Evolutionary conservation across 163 green algal genomes (phyloP), one percentile per base, ranked within the genome.

Genomic region (Chlamydomonas reinhardtii): DNA sequence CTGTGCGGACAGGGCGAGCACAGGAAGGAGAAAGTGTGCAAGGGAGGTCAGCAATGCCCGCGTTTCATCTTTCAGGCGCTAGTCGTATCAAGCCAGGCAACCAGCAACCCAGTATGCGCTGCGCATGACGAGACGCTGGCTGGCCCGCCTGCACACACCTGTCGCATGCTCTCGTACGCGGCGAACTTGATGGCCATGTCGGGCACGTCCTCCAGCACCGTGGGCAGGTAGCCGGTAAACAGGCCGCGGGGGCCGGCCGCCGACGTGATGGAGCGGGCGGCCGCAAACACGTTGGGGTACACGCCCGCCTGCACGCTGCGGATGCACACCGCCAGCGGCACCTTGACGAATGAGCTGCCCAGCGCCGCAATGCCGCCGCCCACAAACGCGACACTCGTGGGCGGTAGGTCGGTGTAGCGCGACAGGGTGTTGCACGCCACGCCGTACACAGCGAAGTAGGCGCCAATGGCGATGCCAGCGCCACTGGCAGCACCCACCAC

Each of bases 131-230:
- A 48, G 39, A n/a, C 39, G 8, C 39, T 5, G 8, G 8, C 8
- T 48, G 39, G 5, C 11, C 48, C 1, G 48, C 48, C 11, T 56
- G 48, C 48, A 56, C 48, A 19, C 48, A 56, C 48, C 66, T 92
- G 89, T 34, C 97, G 92, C 93, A 99, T 84, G 24, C 93, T 93
- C 89, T 99, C 97, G 84, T 99, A 99, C 25, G 93, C 94, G 27
- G 97, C 97, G 94, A 99, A 99, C 93, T 99, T 99, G 91, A 99
- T 95, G n/a, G 97, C 97, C 97, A 99, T 99, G 92, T 99, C 97
- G 1, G 97, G 97, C 8, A 99, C 94, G 87, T 99, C 97, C 91
- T 99, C 97, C 80, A 99, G 91, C 79, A 99, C 80, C 0, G 97
- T 99, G 39, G 97, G 97, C 52, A 98, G 73, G 90, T 97, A 99